Evolutionary conservation across 2,329 filamentous ascomycete genomes (phyloP), one percentile per base, ranked within the genome.

Genomic region (Trichoderma sp.): DNA sequence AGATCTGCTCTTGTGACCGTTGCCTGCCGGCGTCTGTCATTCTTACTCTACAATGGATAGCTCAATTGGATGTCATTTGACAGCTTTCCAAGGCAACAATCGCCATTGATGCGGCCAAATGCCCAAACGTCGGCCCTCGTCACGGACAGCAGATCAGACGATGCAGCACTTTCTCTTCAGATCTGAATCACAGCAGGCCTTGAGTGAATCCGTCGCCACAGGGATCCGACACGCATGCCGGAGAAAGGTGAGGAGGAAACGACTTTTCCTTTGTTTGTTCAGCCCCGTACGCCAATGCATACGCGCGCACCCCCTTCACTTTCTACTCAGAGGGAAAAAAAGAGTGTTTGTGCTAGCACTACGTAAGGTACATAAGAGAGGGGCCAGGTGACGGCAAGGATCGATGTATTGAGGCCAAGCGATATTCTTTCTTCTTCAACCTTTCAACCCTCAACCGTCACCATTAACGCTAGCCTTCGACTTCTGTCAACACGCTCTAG

Each of bases 181-280:
- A 29, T 56, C 53, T 37, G 29, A 56, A 25, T 35, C 50, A n/a
- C 27, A 53, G 15, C 25, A n/a, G 27, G 27, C 6, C 13, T 8
- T 8, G 34, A 25, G 61, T 65, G 52, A 54, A 48, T 57, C 25
- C 32, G n/a, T n/a, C 2, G 35, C 27, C 53, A 39, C 45, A 53
- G 29, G n/a, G 45, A 29, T 12, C 25, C n/a, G 17, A 15, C 27
- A 6, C 25, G 37, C 58, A 61, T 25, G 57, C 42, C 42, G 32
- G n/a, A 8, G 52, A 57, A 57, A 65, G 39, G 19, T 65, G 52
- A 65, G 29, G 9, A 48, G 52, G 52, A 48, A 65, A 57, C 57
- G 52, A 65, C 34, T 27, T 22, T 37, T 29, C 19, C 13, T 39
- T 39, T 64, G 48, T 50, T 25, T 27, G 34, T 35, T 53, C 52